Base-by-base conservation (phyloP, 2,329 filamentous ascomycete genomes). In the Hypocreales sp. region DNA sequence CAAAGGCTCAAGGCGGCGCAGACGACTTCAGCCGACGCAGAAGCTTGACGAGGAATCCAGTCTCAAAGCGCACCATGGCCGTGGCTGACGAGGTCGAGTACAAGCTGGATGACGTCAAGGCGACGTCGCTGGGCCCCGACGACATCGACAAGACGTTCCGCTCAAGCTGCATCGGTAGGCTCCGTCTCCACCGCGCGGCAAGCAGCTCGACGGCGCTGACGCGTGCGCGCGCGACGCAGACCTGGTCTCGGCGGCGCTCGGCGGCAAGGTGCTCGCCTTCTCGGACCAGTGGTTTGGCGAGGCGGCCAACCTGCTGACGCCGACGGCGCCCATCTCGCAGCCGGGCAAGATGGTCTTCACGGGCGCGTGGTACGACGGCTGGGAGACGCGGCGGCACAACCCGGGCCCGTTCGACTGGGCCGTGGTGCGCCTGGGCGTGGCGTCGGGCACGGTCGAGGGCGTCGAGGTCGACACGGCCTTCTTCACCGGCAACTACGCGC, bases 401-500 rank as follows among this genome's bases (percentile, higher is more conserved):
- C 44, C 58, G 8, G 65, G 63, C 33, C 58, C 65, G 0, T 77
- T 76, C 39, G 73, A 79, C 55, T 79, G 71, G 61, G 72, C 73
- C 13, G 58, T 77, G 33, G 63, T 78, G 34, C 65, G 71, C 30
- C 59, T 79, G 5, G 73, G 73, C 25, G 73, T 79, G 20, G 67
- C 77, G 8, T 80, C 74, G 2, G 81, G 79, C 25, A 75, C 63
- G 11, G 67, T 87, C 16, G 64, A 69, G 33, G 81, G 81, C 11
- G 59, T 86, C 25, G 81, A 87, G 54, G 64, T 87, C 36, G 79
- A 87, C 53, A 87, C 81, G 3, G 72, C 78, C 26, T 81, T 75
- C 58, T 90, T 87, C 62, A 73, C 67, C 33, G 81, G 81, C 33
- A 87, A 87, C 55, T 76, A 87, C 45, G 81, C 80, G 6, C 80